phyloP scores from a whole-genome alignment of 2,329 filamentous ascomycete genomes.

The Diaporthe sp. region DNA sequence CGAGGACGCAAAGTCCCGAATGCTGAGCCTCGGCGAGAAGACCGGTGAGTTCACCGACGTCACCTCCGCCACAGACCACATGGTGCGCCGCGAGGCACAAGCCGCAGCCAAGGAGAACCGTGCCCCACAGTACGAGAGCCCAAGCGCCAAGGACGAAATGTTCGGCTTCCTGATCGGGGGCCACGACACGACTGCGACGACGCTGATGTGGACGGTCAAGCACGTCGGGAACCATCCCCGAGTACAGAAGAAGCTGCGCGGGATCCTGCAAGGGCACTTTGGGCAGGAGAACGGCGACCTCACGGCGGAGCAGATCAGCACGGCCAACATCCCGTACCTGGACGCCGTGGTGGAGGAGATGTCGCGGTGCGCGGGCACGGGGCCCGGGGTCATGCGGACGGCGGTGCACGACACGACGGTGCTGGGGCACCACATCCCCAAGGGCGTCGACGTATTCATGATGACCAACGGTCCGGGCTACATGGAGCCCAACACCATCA shows the following conservation, averaged over 20 bases:
- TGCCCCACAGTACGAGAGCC: conserved; percentile 26
- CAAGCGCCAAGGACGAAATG: conserved; percentile 44
- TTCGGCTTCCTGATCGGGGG: conserved; percentile 54
- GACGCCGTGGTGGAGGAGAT: conserved; percentile 58
- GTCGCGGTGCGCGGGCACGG: conserved; percentile 55
- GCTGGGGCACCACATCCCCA: conserved; percentile 51
- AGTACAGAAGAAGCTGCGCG: conserved; percentile 50
- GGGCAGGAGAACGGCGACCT: conserved; percentile 49
- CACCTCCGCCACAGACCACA: conserved; percentile 20
- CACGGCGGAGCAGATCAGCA: conserved; percentile 40
- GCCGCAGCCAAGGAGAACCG: conserved; percentile 27
- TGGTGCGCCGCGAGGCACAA: conserved; percentile 22
- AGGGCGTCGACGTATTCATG: conserved; percentile 54
- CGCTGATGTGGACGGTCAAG: conserved; percentile 54
- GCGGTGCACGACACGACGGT: conserved; percentile 50
- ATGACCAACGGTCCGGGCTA: conserved; percentile 46
- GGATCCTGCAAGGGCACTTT: conserved; percentile 48
- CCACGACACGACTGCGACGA: conserved; percentile 56
- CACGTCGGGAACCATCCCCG: conserved; percentile 50
- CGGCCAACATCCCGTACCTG: conserved; percentile 54
- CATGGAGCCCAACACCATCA: conserved; percentile 3
- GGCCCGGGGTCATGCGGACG: conserved; percentile 55
- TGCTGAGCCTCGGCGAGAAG: not conserved
- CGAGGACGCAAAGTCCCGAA: conserved; percentile 25
- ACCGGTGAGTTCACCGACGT: conserved; percentile 16